These are phyloP conservation scores for Goniomonas avonlea DNA, from an alignment of 78 protist species.

Conservation along the genomic window DNA sequence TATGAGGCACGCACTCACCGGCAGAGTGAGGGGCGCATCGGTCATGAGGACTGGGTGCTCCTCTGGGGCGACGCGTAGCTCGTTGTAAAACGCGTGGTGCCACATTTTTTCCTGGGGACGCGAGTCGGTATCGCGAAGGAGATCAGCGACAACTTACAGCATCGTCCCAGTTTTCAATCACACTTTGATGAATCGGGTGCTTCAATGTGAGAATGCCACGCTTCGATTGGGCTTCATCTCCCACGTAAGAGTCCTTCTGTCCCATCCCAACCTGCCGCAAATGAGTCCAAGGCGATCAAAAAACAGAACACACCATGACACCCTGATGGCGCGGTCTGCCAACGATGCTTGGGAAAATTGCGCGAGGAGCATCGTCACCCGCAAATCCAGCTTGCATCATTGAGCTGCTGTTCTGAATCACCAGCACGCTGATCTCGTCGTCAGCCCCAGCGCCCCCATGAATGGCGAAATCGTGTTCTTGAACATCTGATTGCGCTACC, in stretches of 20 bases:
- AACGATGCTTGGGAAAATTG: conserved; percentile 76
- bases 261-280: conserved; percentile 55
- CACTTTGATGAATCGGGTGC: conserved; percentile 49
- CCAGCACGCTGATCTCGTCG: conserved; percentile 31
- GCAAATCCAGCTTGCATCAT: conserved; percentile 61
- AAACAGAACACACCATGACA: no score
- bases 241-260: conserved; percentile 20
- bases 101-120: conserved; percentile 74
- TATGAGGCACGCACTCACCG: no score
- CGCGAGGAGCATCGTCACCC: conserved; percentile 37
- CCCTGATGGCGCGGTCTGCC: conserved; percentile 77
- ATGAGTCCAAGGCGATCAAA: no score
- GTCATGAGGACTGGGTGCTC: conserved; percentile 81
- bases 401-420: conserved; percentile 47
- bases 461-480: no score
- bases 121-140: no score
- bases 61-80: conserved; percentile 43
- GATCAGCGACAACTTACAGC: no score
- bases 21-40: conserved; percentile 84
- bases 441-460: no score
- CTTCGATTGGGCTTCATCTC: conserved; percentile 29
- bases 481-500: no score
- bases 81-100: no score
- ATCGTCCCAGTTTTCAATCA: conserved; percentile 73
- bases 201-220: conserved; percentile 5